These are phyloP conservation scores for Macrotyloma uniflorum DNA, from an alignment of 306 rosid genomes.

Conservation along the genomic window DNA sequence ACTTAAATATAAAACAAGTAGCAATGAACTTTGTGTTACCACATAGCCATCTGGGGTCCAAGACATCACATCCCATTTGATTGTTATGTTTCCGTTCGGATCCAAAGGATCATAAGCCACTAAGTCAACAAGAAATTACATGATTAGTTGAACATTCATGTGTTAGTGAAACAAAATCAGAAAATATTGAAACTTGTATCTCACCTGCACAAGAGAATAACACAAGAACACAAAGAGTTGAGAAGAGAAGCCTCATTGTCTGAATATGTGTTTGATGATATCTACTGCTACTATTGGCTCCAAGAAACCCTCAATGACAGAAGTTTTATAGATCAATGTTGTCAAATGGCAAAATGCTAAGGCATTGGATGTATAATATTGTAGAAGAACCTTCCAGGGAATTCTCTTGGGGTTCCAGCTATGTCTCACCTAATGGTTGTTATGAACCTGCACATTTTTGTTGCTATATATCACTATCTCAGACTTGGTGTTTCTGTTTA, in stretches of 20 bases:
- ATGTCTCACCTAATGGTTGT: constrained; percentile 70
- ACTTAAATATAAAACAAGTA: background rate
- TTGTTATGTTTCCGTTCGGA: constrained; percentile 87
- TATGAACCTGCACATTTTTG: constrained; percentile 36
- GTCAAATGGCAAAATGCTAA: constrained; percentile 11
- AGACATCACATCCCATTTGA: constrained; percentile 93
- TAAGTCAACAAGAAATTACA: constrained; percentile 34
- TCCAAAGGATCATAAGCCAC: constrained; percentile 94
- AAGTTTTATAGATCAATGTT: constrained; percentile 8
- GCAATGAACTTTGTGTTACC: constrained; percentile 47
- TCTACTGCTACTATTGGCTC: background rate
- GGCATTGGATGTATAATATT: constrained; percentile 30
- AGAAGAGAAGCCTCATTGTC: constrained; percentile 57
- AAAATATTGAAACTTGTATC: background rate
- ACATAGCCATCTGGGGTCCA: constrained; percentile 97
- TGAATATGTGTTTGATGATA: constrained; percentile 31
- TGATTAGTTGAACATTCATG: background rate
- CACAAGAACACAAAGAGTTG: constrained; percentile 52
- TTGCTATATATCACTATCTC: constrained; percentile 31
- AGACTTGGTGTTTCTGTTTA: constrained; percentile 39
- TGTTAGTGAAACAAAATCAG: constrained; percentile 3
- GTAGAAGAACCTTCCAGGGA: constrained; percentile 29
- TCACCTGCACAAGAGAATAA: constrained; percentile 65
- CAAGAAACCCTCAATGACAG: constrained; percentile 10
- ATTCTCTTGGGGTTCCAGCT: constrained; percentile 30